Base-by-base conservation (phyloP, 108 stramenopile species). In the Parietichytrium sp. region DNA sequence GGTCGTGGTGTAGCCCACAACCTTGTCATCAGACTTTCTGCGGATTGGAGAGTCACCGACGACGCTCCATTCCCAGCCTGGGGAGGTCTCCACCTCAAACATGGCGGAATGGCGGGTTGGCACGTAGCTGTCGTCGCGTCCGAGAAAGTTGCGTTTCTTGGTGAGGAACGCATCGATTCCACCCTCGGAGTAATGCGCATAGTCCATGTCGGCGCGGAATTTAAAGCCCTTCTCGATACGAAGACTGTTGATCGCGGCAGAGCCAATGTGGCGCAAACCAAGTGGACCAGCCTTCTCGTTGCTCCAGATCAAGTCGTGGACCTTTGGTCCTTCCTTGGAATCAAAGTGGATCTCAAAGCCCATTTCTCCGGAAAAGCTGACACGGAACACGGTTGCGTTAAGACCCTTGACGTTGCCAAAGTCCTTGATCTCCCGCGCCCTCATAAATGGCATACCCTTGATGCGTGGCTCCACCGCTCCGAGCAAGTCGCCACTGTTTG, bases 141-240 rank as follows among this genome's bases (percentile, higher is more conserved):
- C 61, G 38, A 72, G 42, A 25, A 72, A 72, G 33, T 6, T 42
- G 61, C 61, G 61, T 42, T 72, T 72, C 61, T 72, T 72, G 61
- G 61, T n/a, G 61, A 72, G 38, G 61, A 72, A 72, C 20, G 61
- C 38, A 33, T 45, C 45, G 61, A 72, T 72, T 33, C 61, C 61
- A 25, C 38, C 61, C 61, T 72, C 61, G 38, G 36, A 45, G 61
- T 72, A 72, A 42, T 72, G 61, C 23, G 61, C 61, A 72, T 45
- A 72, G 61, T 72, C 61, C 2, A 72, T 33, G 20, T 72, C 61
- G 61, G 20, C 61, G 42, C 61, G 61, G 20, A 72, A 72, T 42
- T 72, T 72, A 42, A 72, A 72, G 61, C 61, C 61, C 61, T 72
- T 72, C 61, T 72, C 61, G 29, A 72, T 38, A 25, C 61, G 61